Percentiles rank a stretch among this genome's conserved stretches.
Evolutionary conservation across 768 basidiomycete genomes (phyloP).

Genomic region (Tephrocybe sp.): DNA sequence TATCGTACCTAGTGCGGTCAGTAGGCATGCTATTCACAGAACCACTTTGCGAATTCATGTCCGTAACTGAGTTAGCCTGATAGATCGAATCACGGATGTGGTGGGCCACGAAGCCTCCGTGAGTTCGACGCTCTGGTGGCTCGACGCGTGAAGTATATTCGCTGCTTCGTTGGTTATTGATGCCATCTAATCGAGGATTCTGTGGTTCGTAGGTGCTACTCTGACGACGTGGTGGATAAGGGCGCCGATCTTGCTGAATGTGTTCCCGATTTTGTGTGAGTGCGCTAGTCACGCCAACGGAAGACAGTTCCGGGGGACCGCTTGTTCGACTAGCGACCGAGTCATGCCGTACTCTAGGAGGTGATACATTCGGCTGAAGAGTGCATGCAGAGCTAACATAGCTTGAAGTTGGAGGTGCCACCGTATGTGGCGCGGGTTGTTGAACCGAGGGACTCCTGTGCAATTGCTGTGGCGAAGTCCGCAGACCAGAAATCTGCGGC

Average conservation of each 20-base stretch:
- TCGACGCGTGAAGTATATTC: conserved; percentile 2
- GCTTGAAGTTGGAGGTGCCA: not conserved
- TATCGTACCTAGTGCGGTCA: not conserved
- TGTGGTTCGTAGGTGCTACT: conserved; percentile 1
- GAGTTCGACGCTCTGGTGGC: not conserved
- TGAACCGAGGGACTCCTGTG: not conserved
- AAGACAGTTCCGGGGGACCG: not conserved
- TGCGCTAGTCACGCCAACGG: not conserved
- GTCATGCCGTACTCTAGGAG: conserved; percentile 4
- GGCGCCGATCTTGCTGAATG: not conserved
- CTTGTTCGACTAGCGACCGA: conserved; percentile 1
- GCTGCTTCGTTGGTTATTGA: not conserved
- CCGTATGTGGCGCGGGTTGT: not conserved
- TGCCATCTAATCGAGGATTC: not conserved
- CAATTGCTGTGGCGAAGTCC: conserved; percentile 5
- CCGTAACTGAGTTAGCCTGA: not conserved
- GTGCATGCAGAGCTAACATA: conserved; percentile 2
- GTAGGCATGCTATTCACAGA: not conserved
- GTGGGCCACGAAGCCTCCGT: not conserved
- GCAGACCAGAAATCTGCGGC: not conserved
- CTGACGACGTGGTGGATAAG: not conserved
- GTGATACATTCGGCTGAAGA: not conserved
- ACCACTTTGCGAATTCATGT: not conserved
- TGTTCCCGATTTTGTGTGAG: not conserved
- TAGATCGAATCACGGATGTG: not conserved